Evolutionary conservation across 495 filamentous ascomycete genomes (phyloP).

Genomic region (Rostrohypoxylon terebratum): DNA sequence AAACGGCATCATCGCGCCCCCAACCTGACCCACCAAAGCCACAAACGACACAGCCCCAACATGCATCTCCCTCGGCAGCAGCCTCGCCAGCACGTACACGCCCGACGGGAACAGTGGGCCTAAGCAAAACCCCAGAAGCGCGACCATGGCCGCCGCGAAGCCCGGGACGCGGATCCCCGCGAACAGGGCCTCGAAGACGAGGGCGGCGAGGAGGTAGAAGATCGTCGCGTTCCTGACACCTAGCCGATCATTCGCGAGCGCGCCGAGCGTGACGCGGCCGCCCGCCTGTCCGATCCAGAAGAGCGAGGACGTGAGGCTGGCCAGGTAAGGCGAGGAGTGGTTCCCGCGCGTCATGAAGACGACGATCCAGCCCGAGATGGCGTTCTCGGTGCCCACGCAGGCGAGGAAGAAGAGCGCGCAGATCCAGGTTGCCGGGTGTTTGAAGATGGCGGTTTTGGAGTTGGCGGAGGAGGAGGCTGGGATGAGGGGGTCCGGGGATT

Average conservation of each 20-base stretch:
- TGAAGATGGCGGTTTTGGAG: slow-evolving; percentile 23
- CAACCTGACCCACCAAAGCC: slow-evolving; percentile 73
- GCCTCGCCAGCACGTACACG: slow-evolving; percentile 71
- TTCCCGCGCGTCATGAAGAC: slow-evolving; percentile 77
- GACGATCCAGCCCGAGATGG: slow-evolving; percentile 79
- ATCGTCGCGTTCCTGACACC: slow-evolving; percentile 67
- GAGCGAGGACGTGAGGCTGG: slow-evolving; percentile 76
- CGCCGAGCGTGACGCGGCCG: slow-evolving; percentile 70
- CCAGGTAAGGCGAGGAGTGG: slow-evolving; percentile 67
- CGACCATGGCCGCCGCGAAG: slow-evolving; percentile 69
- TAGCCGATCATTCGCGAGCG: slow-evolving; percentile 65
- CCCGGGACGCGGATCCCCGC: slow-evolving; percentile 74
- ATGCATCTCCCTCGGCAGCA: slow-evolving; percentile 74
- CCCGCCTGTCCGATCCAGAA: slow-evolving; percentile 79
- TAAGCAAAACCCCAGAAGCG: slow-evolving; percentile 72
- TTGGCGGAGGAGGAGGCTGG: slow-evolving; percentile 45
- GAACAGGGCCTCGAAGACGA: slow-evolving; percentile 72
- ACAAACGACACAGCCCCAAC: slow-evolving; percentile 78
- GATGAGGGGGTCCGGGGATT: slow-evolving; percentile 33
- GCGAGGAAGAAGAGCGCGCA: slow-evolving; percentile 72
- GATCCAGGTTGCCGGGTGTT: slow-evolving; percentile 68
- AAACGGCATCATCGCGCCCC: slow-evolving; percentile 77
- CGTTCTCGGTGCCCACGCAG: slow-evolving; percentile 78
- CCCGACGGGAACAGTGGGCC: slow-evolving; percentile 76
- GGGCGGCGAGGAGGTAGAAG: slow-evolving; percentile 64